Conservation (phyloP, 371 early-diverging fungal genomes). For the Vairimorpha necatrix region DNA sequence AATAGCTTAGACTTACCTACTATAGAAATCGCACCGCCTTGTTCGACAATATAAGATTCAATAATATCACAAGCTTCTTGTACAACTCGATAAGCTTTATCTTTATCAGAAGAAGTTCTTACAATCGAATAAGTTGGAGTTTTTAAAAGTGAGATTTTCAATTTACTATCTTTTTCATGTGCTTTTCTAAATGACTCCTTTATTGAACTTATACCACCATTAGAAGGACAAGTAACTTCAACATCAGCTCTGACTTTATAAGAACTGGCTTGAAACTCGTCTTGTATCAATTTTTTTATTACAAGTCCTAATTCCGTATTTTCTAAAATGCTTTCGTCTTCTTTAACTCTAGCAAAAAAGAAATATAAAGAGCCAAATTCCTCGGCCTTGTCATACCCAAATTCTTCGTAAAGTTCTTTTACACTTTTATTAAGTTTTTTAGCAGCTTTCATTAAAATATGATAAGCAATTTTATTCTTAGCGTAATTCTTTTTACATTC, state of each 20-base stretch:
- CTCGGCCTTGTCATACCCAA: slow-evolving; percentile 92
- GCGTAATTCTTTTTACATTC: slow-evolving; percentile 87
- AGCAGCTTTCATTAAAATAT: slow-evolving; percentile 77
- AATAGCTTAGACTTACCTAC: slow-evolving; percentile 35
- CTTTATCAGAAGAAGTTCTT: slow-evolving; percentile 49
- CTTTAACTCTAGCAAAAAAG: slow-evolving; percentile 51
- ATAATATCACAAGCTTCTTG: slow-evolving; percentile 36
- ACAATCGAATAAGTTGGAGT: slow-evolving; percentile 63
- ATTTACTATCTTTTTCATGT: slow-evolving; percentile 69
- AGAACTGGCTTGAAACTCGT: slow-evolving; percentile 53
- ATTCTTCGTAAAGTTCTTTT: slow-evolving; percentile 75
- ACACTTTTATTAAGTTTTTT: slow-evolving; percentile 73
- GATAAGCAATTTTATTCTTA: slow-evolving; percentile 83
- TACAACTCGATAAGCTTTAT: slow-evolving; percentile 46
- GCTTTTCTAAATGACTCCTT: slow-evolving; percentile 81
- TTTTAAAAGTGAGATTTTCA: slow-evolving; percentile 53
- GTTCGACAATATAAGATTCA: slow-evolving; percentile 20
- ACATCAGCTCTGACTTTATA: slow-evolving; percentile 69
- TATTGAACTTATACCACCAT: slow-evolving; percentile 91
- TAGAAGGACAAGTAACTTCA: slow-evolving; percentile 86
- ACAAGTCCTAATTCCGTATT: slow-evolving; percentile 32
- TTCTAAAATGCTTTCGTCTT: slow-evolving; percentile 36
- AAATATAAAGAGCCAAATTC: slow-evolving; percentile 81
- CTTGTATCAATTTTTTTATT: slow-evolving; percentile 52
- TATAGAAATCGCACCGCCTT: slow-evolving; percentile 37